Evolutionary conservation across 192 early-diverging fungal genomes (phyloP).

Genomic region (Cladochytrium replicatum): DNA sequence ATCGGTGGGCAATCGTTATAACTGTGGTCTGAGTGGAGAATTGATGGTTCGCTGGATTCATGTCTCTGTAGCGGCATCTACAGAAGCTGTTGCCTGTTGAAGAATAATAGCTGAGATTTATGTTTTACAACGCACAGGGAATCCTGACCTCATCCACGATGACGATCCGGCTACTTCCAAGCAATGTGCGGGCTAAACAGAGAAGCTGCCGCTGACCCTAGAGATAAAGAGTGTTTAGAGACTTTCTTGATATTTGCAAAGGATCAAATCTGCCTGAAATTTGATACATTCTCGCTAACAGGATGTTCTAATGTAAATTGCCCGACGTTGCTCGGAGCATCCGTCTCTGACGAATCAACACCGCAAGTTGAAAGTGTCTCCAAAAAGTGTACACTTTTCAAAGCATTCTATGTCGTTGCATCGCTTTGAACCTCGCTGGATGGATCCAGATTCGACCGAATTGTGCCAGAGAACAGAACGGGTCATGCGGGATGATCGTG

Average conservation of each 20-base stretch:
- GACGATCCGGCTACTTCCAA: conserved; percentile 10
- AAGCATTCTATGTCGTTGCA: conserved; percentile 61
- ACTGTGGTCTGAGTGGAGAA: conserved; percentile 50
- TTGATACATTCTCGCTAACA: conserved; percentile 32
- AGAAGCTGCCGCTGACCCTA: conserved; percentile 55
- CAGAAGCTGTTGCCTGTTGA: conserved; percentile 50
- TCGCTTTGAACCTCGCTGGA: conserved; percentile 58
- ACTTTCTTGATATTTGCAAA: conserved; percentile 45
- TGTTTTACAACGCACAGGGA: no score
- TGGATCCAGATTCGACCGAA: conserved; percentile 76
- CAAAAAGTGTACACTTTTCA: conserved; percentile 65
- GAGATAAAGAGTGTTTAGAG: conserved; percentile 45
- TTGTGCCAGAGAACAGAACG: conserved; percentile 52
- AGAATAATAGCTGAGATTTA: not conserved
- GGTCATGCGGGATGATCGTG: conserved; percentile 34
- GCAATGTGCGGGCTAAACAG: conserved; percentile 27
- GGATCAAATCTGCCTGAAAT: conserved; percentile 40
- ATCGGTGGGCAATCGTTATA: conserved; percentile 40
- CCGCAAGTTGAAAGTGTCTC: no score
- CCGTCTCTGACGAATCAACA: no score
- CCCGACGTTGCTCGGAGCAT: no score
- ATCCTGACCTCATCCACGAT: conserved; percentile 28
- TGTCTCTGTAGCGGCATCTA: conserved; percentile 39
- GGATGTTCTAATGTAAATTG: no score
- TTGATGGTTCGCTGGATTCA: conserved; percentile 62